A percentile compares a stretch with the other conserved stretches of the same genome.
Evolutionary conservation across 2,329 filamentous ascomycete species (phyloP).

Genomic region (Alternaria sp.): DNA sequence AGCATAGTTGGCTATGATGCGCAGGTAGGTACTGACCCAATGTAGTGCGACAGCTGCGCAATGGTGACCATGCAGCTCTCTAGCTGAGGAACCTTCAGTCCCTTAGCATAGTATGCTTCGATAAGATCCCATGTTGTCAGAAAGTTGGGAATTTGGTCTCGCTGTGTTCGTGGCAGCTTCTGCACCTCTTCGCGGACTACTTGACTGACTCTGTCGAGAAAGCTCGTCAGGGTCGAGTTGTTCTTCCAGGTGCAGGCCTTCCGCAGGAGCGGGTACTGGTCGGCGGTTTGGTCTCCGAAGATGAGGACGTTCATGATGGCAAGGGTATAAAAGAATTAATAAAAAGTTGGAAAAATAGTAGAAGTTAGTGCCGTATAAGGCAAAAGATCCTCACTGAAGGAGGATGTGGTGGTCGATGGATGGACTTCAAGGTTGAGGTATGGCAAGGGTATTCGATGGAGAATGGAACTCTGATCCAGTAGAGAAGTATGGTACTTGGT

Average conservation of each 20-base stretch:
- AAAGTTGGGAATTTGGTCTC: conserved; percentile 67
- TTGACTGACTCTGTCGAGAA: conserved; percentile 64
- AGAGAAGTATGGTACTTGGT: conserved; percentile 16
- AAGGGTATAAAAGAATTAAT: conserved; percentile 34
- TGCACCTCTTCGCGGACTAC: conserved; percentile 67
- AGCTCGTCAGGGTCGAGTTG: conserved; percentile 66
- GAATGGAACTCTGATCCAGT: conserved; percentile 19
- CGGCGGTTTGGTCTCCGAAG: conserved; percentile 74
- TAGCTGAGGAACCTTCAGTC: conserved; percentile 64
- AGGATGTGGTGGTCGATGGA: neutral
- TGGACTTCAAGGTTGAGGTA: conserved; percentile 9
- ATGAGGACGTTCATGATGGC: conserved; percentile 60
- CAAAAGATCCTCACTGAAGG: conserved; percentile 6
- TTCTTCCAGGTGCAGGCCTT: conserved; percentile 56
- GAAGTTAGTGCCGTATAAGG: conserved; percentile 8
- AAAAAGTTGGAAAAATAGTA: conserved; percentile 6
- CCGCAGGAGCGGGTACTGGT: conserved; percentile 67
- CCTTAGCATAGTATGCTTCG: conserved; percentile 66
- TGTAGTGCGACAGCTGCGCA: conserved; percentile 71
- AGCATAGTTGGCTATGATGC: conserved; percentile 21
- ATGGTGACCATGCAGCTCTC: conserved; percentile 70
- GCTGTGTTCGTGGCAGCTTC: conserved; percentile 62
- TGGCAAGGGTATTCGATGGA: conserved; percentile 16
- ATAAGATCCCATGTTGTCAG: conserved; percentile 68
- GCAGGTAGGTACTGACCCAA: conserved; percentile 61